Evolutionary conservation across 108 stramenopile species (phyloP).

Genomic region (Phaeodactylum tricornutum): DNA sequence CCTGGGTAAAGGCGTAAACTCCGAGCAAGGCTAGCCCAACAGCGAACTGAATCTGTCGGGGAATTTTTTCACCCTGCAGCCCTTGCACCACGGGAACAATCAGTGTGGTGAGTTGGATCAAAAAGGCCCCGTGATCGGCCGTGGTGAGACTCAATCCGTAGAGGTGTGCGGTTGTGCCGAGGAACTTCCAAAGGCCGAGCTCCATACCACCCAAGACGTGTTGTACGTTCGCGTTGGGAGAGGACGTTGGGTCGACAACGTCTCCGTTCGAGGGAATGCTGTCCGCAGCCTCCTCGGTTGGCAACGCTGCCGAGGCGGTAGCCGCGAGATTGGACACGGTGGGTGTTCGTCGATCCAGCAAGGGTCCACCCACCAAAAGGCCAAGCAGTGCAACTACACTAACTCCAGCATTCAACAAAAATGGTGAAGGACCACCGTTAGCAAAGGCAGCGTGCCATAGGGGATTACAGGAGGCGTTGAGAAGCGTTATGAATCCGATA

Average conservation of each 20-base stretch:
- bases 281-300: no score
- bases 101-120: slow-evolving; percentile 57
- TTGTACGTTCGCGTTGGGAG: not conserved
- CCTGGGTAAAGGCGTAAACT: slow-evolving; percentile 46
- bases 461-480: slow-evolving; percentile 14
- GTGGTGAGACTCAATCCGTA: slow-evolving; percentile 47
- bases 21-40: slow-evolving; percentile 42
- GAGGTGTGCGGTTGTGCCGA: slow-evolving; percentile 45
- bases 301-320: no score
- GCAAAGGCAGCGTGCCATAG: slow-evolving; percentile 18
- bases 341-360: slow-evolving; percentile 17
- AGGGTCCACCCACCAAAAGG: slow-evolving; percentile 12
- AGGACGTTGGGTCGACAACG: no score
- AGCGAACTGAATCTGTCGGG: slow-evolving; percentile 39
- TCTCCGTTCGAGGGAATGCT: no score
- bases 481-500: slow-evolving; percentile 14
- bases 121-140: slow-evolving; percentile 57
- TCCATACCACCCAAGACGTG: slow-evolving; percentile 13
- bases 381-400: slow-evolving; percentile 14
- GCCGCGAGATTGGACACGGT: no score
- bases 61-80: slow-evolving; percentile 46
- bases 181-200: slow-evolving; percentile 18
- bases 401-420: slow-evolving; percentile 18
- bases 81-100: slow-evolving; percentile 54
- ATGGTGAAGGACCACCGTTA: slow-evolving; percentile 8